A percentile compares a stretch with the other conserved stretches of the same genome.
Evolutionary conservation across 768 basidiomycete species (phyloP).

Genomic region (Hysterangium stoloniferum): DNA sequence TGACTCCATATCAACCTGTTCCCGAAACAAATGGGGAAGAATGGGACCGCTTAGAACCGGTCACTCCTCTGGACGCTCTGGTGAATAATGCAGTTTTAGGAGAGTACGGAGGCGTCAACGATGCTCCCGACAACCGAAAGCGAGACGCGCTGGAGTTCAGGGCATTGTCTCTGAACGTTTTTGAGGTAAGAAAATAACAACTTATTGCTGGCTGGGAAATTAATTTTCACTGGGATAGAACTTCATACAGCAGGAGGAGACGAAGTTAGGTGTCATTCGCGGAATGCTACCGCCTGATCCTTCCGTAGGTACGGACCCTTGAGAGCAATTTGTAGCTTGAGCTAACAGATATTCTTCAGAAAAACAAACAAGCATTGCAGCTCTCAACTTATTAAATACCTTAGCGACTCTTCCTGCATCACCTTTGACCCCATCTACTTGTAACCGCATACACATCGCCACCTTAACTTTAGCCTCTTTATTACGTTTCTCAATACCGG

Average conservation of each 20-base stretch:
- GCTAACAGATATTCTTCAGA: slow-evolving; percentile 21
- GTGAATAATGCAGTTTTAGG: slow-evolving; percentile 81
- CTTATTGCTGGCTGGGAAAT: slow-evolving; percentile 1
- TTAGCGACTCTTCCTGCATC: slow-evolving; percentile 56
- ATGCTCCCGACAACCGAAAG: slow-evolving; percentile 37
- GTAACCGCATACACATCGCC: slow-evolving; percentile 65
- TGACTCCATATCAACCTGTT: slow-evolving; percentile 70
- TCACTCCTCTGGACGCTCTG: slow-evolving; percentile 75
- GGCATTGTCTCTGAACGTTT: slow-evolving; percentile 68
- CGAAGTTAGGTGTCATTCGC: slow-evolving; percentile 59
- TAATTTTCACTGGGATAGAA: slow-evolving; percentile 37
- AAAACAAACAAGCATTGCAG: slow-evolving; percentile 42
- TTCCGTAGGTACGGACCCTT: slow-evolving; percentile 29
- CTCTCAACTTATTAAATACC: slow-evolving; percentile 50
- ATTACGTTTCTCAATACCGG: slow-evolving; percentile 54
- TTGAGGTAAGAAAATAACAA: slow-evolving; percentile 55
- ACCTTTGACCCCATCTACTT: slow-evolving; percentile 46
- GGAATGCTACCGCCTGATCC: slow-evolving; percentile 57
- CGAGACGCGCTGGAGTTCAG: slow-evolving; percentile 70
- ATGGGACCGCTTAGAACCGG: slow-evolving; percentile 79
- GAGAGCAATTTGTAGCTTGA: slow-evolving; percentile 6
- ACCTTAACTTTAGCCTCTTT: slow-evolving; percentile 75
- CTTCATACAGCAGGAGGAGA: slow-evolving; percentile 68
- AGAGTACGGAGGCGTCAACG: slow-evolving; percentile 60
- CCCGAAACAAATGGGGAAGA: slow-evolving; percentile 85